Evolutionary conservation across 1,284 basidiomycete genomes (phyloP).

Genomic region (Apiotrichum mycotoxinovorans): DNA sequence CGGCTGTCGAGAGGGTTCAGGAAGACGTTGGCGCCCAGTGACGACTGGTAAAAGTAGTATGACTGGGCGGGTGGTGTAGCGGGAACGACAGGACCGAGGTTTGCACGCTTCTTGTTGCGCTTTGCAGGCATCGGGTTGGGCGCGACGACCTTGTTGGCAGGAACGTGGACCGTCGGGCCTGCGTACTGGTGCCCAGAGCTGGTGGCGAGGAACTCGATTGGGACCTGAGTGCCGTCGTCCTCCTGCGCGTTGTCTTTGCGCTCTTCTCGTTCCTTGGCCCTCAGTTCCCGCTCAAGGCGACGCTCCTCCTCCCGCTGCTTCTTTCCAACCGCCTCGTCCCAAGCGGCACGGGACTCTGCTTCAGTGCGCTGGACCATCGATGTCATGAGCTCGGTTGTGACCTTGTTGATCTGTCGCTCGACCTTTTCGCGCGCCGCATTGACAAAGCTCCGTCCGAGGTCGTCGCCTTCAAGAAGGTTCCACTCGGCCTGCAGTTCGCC

Average conservation of each 20-base stretch:
- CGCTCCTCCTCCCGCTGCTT: constrained; percentile 49
- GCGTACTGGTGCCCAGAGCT: neutral
- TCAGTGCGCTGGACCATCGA: constrained; percentile 46
- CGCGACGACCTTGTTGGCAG: constrained; percentile 37
- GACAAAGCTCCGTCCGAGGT: constrained; percentile 74
- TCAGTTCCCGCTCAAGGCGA: constrained; percentile 47
- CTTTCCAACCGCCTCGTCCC: constrained; percentile 41
- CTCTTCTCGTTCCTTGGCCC: constrained; percentile 32
- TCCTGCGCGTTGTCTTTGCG: constrained; percentile 10
- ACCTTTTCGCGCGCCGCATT: constrained; percentile 73
- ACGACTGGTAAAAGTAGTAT: constrained; percentile 94
- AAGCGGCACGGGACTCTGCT: constrained; percentile 37
- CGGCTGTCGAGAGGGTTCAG: constrained; percentile 94
- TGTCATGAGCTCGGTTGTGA: constrained; percentile 64
- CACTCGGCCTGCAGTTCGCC: constrained; percentile 60
- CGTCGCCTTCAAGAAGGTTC: constrained; percentile 63
- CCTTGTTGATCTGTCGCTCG: constrained; percentile 70
- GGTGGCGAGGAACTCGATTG: constrained; percentile 15
- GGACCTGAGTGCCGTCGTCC: constrained; percentile 10
- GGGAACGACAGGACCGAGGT: constrained; percentile 27
- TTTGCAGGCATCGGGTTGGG: constrained; percentile 43
- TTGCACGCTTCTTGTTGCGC: constrained; percentile 24
- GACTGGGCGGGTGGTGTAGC: constrained; percentile 36
- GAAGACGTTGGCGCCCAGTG: constrained; percentile 85
- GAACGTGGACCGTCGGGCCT: constrained; percentile 26